Evolutionary conservation across 495 filamentous ascomycete species (phyloP).

Genomic region (Xylaria acuta): DNA sequence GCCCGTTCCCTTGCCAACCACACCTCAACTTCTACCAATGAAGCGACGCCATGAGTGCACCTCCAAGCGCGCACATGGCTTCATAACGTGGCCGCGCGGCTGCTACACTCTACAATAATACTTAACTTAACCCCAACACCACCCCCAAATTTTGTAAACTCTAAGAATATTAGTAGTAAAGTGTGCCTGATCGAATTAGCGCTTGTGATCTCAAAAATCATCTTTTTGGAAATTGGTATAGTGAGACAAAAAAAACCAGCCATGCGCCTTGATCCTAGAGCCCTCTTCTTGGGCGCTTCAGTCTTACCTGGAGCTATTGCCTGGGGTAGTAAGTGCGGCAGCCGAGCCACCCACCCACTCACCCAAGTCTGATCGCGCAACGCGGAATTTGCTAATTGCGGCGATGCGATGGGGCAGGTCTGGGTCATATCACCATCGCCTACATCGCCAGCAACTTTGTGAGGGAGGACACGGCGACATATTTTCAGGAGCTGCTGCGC

Average conservation of each 20-base stretch:
- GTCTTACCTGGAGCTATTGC: conserved; percentile 42
- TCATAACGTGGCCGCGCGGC: conserved; percentile 11
- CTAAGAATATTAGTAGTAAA: background rate
- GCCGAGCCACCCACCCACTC: background rate
- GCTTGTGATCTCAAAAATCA: conserved; percentile 3
- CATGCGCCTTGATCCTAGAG: conserved; percentile 34
- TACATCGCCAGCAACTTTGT: conserved; percentile 58
- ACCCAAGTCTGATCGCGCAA: background rate
- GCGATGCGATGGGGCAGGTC: conserved; percentile 38
- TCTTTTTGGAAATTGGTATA: background rate
- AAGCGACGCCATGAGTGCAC: background rate
- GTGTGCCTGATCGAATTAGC: background rate
- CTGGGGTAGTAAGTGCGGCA: conserved; percentile 46
- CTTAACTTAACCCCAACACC: conserved; percentile 8
- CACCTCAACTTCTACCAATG: conserved; percentile 16
- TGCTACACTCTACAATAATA: conserved; percentile 3
- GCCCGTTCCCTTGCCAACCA: conserved; percentile 28
- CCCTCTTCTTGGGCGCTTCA: conserved; percentile 33
- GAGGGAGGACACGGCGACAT: conserved; percentile 45
- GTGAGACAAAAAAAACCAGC: conserved; percentile 11
- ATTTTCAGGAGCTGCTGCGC: conserved; percentile 50
- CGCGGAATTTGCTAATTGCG: conserved; percentile 21
- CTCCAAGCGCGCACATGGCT: conserved; percentile 16
- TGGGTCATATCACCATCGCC: conserved; percentile 68
- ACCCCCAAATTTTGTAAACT: background rate